Conservation (phyloP, 768 basidiomycete species). For the Pleurotus pulmonarius region DNA sequence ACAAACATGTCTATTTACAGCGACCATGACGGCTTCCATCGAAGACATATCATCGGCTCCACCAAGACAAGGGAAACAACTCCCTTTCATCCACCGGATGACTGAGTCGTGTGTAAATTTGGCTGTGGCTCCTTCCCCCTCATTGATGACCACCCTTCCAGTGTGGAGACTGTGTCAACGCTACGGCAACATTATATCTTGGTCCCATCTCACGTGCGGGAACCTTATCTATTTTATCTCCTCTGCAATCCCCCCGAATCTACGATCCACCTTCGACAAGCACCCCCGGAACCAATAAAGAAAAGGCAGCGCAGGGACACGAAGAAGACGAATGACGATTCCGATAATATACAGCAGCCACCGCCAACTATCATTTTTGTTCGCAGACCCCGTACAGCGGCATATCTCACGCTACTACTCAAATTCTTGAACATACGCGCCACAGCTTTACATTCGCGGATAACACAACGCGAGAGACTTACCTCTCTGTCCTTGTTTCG, state of each 20-base stretch:
- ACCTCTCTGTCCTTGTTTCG: conserved; percentile 84
- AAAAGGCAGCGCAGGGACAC: conserved; percentile 24
- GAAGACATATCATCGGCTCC: conserved; percentile 69
- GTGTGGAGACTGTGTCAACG: conserved; percentile 85
- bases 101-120: conserved; percentile 53
- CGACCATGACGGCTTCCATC: conserved; percentile 86
- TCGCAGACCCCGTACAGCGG: conserved; percentile 79
- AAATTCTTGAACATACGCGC: conserved; percentile 78
- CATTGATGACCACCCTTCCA: conserved; percentile 25
- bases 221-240: conserved; percentile 86
- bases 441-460: conserved; percentile 87
- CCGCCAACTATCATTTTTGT: conserved; percentile 98
- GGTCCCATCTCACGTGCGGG: conserved; percentile 91
- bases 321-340: conserved; percentile 36
- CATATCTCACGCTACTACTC: conserved; percentile 80
- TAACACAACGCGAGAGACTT: conserved; percentile 89
- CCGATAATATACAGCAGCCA: conserved; percentile 63
- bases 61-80: conserved; percentile 79
- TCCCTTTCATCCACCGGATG: conserved; percentile 84
- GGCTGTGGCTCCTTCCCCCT: neutral
- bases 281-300: conserved; percentile 48
- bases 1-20: conserved; percentile 97
- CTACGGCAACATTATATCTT: conserved; percentile 89
- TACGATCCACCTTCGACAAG: conserved; percentile 62
- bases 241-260: conserved; percentile 86